These are phyloP conservation scores for Syzygium grande DNA, from an alignment of 345 rosid species.

Conservation along the genomic window DNA sequence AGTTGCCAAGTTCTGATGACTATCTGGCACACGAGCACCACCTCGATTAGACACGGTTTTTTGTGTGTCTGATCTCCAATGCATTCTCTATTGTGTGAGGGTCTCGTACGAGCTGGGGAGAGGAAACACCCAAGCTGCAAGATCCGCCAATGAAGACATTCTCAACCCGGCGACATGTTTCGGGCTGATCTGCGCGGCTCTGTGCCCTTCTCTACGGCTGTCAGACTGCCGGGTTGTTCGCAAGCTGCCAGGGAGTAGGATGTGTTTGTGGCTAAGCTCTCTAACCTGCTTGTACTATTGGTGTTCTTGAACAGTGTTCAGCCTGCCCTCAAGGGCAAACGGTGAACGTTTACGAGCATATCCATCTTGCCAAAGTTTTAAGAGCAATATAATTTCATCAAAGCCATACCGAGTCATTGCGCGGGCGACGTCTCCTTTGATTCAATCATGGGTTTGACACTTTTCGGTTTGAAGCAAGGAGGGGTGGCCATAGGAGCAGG, in stretches of 20 bases:
- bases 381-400: no score
- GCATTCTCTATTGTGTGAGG: background rate
- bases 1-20: background rate
- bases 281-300: background rate
- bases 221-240: background rate
- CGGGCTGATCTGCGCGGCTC: background rate
- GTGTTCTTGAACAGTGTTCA: constrained; percentile 1
- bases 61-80: fast-evolving
- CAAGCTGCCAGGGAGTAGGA: background rate
- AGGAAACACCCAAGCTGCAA: constrained; percentile 11
- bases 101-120: constrained; percentile 3
- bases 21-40: background rate
- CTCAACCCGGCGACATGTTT: background rate
- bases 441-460: background rate
- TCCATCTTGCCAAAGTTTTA: no score
- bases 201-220: background rate
- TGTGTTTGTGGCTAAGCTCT: background rate
- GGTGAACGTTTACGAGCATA: background rate
- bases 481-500: constrained; percentile 79
- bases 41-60: background rate
- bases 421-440: background rate
- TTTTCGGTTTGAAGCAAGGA: background rate
- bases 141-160: constrained; percentile 4
- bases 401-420: background rate
- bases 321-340: background rate